Percentiles rank a stretch among this genome's conserved stretches.
Evolutionary conservation across 805 yeast species (phyloP).

Genomic region (Kodamaea kaohsiungensis): DNA sequence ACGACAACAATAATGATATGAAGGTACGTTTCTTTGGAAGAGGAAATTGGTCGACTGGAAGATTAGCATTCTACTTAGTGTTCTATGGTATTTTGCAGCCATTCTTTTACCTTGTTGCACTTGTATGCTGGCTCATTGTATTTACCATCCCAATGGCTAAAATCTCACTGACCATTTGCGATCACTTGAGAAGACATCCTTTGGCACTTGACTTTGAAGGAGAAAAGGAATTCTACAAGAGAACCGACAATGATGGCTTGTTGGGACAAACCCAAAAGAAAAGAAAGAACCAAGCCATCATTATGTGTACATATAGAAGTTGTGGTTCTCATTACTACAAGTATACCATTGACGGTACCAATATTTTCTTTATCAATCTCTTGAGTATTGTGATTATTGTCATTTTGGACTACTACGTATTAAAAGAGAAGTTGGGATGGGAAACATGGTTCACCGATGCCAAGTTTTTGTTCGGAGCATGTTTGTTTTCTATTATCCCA

Average conservation of each 20-base stretch:
- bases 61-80: conserved; percentile 70
- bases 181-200: conserved; percentile 88
- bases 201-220: conserved; percentile 75
- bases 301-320: conserved; percentile 89
- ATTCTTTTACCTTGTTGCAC: conserved; percentile 51
- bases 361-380: conserved; percentile 86
- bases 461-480: conserved; percentile 65
- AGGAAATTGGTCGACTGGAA: conserved; percentile 86
- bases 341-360: conserved; percentile 95
- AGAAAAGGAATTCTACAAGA: conserved; percentile 50
- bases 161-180: conserved; percentile 62
- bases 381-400: conserved; percentile 78
- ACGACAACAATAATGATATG: conserved; percentile 30
- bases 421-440: conserved; percentile 46
- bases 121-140: conserved; percentile 77
- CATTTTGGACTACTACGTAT: conserved; percentile 69
- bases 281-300: conserved; percentile 56
- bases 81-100: conserved; percentile 77
- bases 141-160: conserved; percentile 94
- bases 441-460: conserved; percentile 57
- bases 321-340: conserved; percentile 93
- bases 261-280: conserved; percentile 19
- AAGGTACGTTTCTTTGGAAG: conserved; percentile 77
- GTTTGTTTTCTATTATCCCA: conserved; percentile 85
- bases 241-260: conserved; percentile 20